A percentile compares a stretch with the other conserved stretches of the same genome.
These are phyloP conservation scores for Nitzschia palea DNA, from an alignment of 108 stramenopile species.

Conservation along the genomic window DNA sequence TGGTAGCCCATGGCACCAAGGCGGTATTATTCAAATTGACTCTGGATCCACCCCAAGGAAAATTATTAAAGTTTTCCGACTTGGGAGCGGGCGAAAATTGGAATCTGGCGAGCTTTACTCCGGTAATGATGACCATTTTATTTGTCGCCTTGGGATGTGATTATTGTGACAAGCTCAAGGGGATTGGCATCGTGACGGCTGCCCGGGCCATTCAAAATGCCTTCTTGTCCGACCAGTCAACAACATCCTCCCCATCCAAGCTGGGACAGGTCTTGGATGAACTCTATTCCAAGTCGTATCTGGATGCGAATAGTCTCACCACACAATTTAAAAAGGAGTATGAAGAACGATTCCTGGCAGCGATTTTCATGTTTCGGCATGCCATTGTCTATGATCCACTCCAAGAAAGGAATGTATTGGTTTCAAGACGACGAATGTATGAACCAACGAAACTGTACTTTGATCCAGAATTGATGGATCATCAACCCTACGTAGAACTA, in stretches of 20 bases:
- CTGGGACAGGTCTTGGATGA: constrained; percentile 16
- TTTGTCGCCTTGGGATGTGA: constrained; percentile 96
- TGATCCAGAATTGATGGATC: constrained; percentile 46
- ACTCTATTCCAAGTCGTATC: constrained; percentile 12
- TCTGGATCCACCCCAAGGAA: constrained; percentile 28
- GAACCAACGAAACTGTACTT: neutral
- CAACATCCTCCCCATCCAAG: neutral
- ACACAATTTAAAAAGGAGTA: constrained; percentile 56
- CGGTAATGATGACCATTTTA: constrained; percentile 88
- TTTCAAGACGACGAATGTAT: neutral
- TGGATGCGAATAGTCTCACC: neutral
- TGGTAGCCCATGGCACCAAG: constrained; percentile 78
- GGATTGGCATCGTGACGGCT: constrained; percentile 89
- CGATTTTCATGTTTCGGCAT: constrained; percentile 89
- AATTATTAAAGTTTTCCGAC: constrained; percentile 31
- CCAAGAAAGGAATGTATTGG: constrained; percentile 28
- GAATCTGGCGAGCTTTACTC: constrained; percentile 65
- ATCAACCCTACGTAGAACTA: constrained; percentile 61
- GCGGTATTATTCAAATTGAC: constrained; percentile 85
- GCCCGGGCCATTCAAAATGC: constrained; percentile 57
- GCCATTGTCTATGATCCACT: constrained; percentile 83
- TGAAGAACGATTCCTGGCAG: constrained; percentile 71
- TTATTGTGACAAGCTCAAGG: constrained; percentile 79
- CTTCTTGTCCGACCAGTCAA: constrained; percentile 13
- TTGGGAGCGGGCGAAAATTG: constrained; percentile 15